Base-by-base conservation (phyloP, 2,329 filamentous ascomycete genomes). In the Phyllosticta citriasiana region DNA sequence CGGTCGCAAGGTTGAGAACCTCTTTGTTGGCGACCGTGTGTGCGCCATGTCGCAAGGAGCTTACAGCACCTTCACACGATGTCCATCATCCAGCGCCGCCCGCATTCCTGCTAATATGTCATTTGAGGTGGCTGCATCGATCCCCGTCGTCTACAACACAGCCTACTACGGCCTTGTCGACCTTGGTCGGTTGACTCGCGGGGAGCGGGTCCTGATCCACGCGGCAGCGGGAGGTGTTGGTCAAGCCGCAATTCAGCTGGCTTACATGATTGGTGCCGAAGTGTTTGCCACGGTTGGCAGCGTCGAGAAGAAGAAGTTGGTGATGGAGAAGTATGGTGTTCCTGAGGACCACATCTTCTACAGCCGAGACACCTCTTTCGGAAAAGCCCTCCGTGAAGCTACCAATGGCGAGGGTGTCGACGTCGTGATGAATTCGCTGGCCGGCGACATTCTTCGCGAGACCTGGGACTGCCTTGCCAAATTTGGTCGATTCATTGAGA, bases 321-420 rank as follows among this genome's bases (percentile, higher is more conserved):
- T 73, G 3, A 59, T 63, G 16, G 60, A 68, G 3, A 51, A 62
- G 9, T 70, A 66, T 59, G 64, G 64, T 22, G 67, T 76, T n/a
- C 63, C 66, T 1, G 66, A 65, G 8, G 65, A 70, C 26, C 68
- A 70, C 57, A 73, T 75, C 58, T 72, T 75, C 62, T 65, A 63
- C 62, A 68, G 64, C 55, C 63, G 70, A 24, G 67, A 72, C 50
- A 59, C 62, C 0, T 64, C 63, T 9, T 76, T 76, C 57, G 66
- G 58, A 1, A 59, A 60, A 3, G 70, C 59, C 5, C 60, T 75
- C 4, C 55, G 63, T 53, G 53, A 62, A 6, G 55, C 63, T 25
- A 75, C 73, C 0, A 60, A 65, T 0, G 65, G 64, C 8, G 52
- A 64, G 7, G 73, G 73, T 16, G 71, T 75, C 2, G 71, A 75